phyloP scores from a whole-genome alignment of 2,329 filamentous ascomycete genomes.

The Hypoxylon sp. region DNA sequence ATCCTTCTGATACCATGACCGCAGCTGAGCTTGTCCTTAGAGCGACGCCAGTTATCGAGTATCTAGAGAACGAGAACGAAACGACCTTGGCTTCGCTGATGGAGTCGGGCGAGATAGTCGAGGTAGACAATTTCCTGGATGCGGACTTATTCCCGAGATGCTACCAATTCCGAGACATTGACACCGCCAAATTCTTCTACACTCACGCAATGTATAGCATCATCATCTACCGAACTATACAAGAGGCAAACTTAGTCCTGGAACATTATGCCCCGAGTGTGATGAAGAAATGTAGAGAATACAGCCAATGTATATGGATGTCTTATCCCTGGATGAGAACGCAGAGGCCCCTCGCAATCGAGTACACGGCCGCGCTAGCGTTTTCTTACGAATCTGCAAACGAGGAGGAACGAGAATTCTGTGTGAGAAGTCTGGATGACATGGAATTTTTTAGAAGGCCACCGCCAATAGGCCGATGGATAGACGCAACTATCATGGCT shows the following conservation, averaged over 20 bases:
- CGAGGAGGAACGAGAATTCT: slow-evolving; percentile 46
- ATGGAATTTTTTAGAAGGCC: slow-evolving; percentile 51
- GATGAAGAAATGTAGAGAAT: slow-evolving; percentile 44
- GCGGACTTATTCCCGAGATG: slow-evolving; percentile 45
- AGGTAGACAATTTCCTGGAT: slow-evolving; percentile 43
- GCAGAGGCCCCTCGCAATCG: slow-evolving; percentile 48
- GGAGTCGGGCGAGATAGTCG: slow-evolving; percentile 44
- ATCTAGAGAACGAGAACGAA: slow-evolving; percentile 44
- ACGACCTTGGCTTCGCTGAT: slow-evolving; percentile 40
- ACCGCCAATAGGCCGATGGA: slow-evolving; percentile 49
- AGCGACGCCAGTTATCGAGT: slow-evolving; percentile 43
- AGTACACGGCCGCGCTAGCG: slow-evolving; percentile 48
- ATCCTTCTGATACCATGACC: slow-evolving; percentile 46
- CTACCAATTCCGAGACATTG: slow-evolving; percentile 49
- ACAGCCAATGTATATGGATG: slow-evolving; percentile 50
- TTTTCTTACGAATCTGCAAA: slow-evolving; percentile 52
- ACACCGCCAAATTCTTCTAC: slow-evolving; percentile 49
- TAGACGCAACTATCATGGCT: slow-evolving; percentile 50
- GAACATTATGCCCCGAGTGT: slow-evolving; percentile 35
- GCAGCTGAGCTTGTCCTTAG: slow-evolving; percentile 47
- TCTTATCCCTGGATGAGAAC: slow-evolving; percentile 47
- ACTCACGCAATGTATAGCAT: slow-evolving; percentile 49
- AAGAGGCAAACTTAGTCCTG: slow-evolving; percentile 47
- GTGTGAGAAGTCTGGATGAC: slow-evolving; percentile 42
- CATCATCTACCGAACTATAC: slow-evolving; percentile 44